These are phyloP conservation scores for Phyllosticta citriasiana DNA, from an alignment of 2,329 filamentous ascomycete genomes.

Conservation along the genomic window DNA sequence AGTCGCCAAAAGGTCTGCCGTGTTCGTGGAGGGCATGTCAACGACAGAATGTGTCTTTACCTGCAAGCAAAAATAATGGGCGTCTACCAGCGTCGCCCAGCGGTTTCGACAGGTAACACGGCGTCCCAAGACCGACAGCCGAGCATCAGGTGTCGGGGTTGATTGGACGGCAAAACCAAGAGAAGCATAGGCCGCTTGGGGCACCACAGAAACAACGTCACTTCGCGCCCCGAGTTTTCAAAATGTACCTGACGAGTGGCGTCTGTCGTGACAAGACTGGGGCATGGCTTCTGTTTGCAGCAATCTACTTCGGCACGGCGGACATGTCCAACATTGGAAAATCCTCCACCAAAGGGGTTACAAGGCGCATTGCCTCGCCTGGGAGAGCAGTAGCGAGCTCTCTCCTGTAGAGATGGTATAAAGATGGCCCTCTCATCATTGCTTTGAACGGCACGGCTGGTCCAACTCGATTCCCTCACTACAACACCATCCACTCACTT, in stretches of 20 bases:
- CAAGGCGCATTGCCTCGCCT: neutral
- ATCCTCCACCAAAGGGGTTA: neutral
- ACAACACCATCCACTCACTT: constrained; percentile 7
- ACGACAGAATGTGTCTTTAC: neutral
- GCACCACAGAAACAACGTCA: constrained; percentile 2
- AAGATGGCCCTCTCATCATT: neutral
- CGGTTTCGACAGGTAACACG: constrained; percentile 3
- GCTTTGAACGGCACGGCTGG: constrained; percentile 6
- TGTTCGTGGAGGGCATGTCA: neutral
- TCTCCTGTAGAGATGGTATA: constrained; percentile 4
- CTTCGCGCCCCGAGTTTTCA: constrained; percentile 1
- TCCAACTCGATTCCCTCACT: constrained; percentile 1
- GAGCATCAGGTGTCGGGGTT: neutral
- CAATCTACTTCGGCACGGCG: constrained; percentile 4
- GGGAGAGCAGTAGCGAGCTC: neutral
- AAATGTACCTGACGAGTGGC: neutral
- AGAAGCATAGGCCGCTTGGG: neutral
- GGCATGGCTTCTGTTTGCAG: constrained; percentile 2
- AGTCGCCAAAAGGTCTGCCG: neutral
- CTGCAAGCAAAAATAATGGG: neutral
- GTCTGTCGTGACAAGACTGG: constrained; percentile 1
- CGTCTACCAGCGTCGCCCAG: neutral
- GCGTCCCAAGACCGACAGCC: neutral
- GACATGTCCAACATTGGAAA: neutral
- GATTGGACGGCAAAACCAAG: constrained; percentile 5